These are phyloP conservation scores for Camellia sinensis DNA, from an alignment of 148 eudicot genomes.

Conservation along the genomic window DNA sequence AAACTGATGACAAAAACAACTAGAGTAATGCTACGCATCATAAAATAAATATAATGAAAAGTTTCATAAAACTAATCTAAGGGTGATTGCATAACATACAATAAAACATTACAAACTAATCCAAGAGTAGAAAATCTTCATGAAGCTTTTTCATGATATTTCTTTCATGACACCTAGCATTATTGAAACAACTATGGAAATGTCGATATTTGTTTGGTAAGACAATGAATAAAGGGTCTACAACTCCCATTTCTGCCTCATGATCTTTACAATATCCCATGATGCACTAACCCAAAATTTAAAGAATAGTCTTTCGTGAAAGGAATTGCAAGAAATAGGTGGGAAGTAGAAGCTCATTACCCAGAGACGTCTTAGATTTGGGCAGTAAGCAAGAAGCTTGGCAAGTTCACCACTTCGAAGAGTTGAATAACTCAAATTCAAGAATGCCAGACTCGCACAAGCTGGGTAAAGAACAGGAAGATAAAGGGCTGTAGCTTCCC, in stretches of 20 bases:
- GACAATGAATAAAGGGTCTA: background rate
- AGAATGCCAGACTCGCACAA: slow-evolving; percentile 54
- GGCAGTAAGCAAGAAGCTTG: slow-evolving; percentile 60
- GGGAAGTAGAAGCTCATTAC: slow-evolving; percentile 30
- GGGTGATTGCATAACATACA: too few species aligned
- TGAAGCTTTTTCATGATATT: too few species aligned
- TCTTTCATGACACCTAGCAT: too few species aligned
- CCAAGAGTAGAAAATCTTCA: too few species aligned
- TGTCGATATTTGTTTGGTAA: too few species aligned
- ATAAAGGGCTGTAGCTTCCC: slow-evolving; percentile 51
- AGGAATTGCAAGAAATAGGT: background rate
- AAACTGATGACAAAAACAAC: background rate
- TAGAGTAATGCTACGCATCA: too few species aligned
- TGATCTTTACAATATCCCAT: background rate
- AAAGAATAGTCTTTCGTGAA: background rate
- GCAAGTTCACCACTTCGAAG: slow-evolving; percentile 53
- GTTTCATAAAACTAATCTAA: too few species aligned
- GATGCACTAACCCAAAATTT: background rate
- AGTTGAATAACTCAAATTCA: slow-evolving; percentile 63
- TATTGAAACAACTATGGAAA: too few species aligned
- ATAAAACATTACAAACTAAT: too few species aligned
- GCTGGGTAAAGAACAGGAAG: slow-evolving; percentile 57
- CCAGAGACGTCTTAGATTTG: slow-evolving; percentile 78
- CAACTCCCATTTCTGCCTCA: background rate
- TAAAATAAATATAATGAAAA: too few species aligned